Conservation (phyloP, 768 basidiomycete genomes). For the Russula emetica region DNA sequence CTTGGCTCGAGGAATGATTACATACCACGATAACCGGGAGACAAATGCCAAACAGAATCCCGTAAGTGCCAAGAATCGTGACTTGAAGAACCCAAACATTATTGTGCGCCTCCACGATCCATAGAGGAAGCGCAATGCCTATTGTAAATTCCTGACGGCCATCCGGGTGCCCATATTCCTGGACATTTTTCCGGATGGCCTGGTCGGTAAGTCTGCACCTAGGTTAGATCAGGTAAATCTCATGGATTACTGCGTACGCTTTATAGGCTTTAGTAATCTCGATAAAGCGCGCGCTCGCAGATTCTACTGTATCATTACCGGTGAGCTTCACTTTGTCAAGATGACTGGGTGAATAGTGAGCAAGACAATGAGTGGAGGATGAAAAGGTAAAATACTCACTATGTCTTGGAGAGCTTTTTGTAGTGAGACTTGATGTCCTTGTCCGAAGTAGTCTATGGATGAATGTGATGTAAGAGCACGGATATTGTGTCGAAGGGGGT, state of each 20-base stretch:
- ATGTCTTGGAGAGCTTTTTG: conserved; percentile 85
- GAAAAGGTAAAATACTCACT: conserved; percentile 45
- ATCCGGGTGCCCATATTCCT: conserved; percentile 90
- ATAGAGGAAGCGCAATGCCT: conserved; percentile 91
- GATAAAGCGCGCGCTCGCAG: conserved; percentile 82
- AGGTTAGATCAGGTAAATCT: conserved; percentile 2
- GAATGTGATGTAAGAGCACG: background rate
- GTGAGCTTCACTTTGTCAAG: conserved; percentile 92
- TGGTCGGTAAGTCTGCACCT: conserved; percentile 77
- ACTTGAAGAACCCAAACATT: conserved; percentile 89
- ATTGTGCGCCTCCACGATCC: conserved; percentile 91
- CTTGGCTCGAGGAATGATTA: conserved; percentile 33
- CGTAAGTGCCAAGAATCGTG: conserved; percentile 86
- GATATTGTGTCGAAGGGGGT: background rate
- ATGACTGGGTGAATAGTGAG: conserved; percentile 51
- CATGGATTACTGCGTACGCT: conserved; percentile 48
- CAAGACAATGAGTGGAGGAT: background rate
- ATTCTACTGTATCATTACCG: conserved; percentile 79
- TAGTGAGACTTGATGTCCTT: conserved; percentile 96
- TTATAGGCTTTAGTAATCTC: conserved; percentile 98
- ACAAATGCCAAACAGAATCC: conserved; percentile 77
- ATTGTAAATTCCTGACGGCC: conserved; percentile 92
- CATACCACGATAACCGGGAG: conserved; percentile 75
- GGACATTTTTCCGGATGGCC: conserved; percentile 83
- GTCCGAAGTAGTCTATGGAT: conserved; percentile 56